Conservation (phyloP, 2,329 filamentous ascomycete species). For the Xylariomycetidae sp. region DNA sequence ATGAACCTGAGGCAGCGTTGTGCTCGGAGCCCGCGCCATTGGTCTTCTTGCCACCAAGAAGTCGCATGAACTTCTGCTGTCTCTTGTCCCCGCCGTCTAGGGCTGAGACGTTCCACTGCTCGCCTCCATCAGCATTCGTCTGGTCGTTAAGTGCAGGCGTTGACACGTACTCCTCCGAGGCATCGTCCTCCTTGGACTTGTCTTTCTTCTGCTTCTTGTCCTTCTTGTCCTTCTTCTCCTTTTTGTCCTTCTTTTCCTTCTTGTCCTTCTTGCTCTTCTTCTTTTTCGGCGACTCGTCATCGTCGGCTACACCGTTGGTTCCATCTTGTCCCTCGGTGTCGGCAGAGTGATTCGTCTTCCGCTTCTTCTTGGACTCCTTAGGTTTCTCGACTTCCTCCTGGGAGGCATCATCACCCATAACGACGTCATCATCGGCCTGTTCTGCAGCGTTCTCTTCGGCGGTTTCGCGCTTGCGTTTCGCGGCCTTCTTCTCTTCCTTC, state of each 20-base stretch:
- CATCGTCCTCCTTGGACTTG: constrained; percentile 18
- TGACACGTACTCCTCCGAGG: constrained; percentile 14
- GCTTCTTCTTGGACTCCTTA: constrained; percentile 18
- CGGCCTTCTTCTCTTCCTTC: constrained; percentile 31
- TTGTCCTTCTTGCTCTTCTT: constrained; percentile 12
- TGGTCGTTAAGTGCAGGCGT: constrained; percentile 17
- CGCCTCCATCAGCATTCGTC: constrained; percentile 22
- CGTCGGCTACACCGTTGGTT: constrained; percentile 13
- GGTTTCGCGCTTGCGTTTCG: constrained; percentile 24
- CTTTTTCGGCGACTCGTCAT: constrained; percentile 11
- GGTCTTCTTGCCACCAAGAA: constrained; percentile 47
- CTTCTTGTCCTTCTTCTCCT: constrained; percentile 14
- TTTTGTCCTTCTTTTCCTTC: constrained; percentile 4
- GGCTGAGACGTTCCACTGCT: constrained; percentile 47
- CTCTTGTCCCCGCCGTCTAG: constrained; percentile 45
- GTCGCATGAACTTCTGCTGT: constrained; percentile 51
- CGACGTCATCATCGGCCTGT: neutral
- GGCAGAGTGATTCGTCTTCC: constrained; percentile 15
- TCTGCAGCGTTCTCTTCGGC: constrained; percentile 7
- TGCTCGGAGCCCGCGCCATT: constrained; percentile 14
- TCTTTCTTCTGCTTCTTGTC: constrained; percentile 21
- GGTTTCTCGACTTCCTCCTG: constrained; percentile 7
- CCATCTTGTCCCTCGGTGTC: constrained; percentile 5
- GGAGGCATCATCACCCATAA: constrained; percentile 8
- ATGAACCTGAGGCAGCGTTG: constrained; percentile 8